These are phyloP conservation scores for Arabidopsis arenosa DNA, from an alignment of 345 rosid genomes.

Conservation along the genomic window DNA sequence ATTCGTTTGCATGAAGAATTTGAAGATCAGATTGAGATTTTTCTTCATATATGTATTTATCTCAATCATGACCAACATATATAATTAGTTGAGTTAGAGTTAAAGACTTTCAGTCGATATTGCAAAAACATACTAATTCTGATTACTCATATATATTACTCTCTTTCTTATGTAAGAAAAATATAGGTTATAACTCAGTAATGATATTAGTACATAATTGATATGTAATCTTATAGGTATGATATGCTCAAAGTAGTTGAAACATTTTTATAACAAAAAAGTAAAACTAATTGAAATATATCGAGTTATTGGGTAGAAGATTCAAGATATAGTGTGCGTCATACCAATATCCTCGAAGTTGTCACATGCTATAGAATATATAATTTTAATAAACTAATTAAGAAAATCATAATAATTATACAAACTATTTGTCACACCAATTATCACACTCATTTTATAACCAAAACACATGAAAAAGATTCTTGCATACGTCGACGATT, in stretches of 20 bases:
- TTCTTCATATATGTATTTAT: not conserved
- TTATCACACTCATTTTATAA: conserved; percentile 22
- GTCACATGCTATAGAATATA: conserved; percentile 30
- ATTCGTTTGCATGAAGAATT: not conserved
- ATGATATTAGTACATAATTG: not conserved
- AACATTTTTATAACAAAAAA: conserved; percentile 11
- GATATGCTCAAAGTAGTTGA: conserved; percentile 26
- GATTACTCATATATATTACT: not conserved
- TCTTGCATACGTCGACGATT: conserved; percentile 31
- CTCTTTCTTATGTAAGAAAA: not conserved
- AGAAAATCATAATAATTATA: conserved; percentile 21
- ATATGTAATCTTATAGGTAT: conserved; percentile 18
- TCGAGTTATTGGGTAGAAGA: conserved; percentile 30
- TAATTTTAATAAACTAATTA: conserved; percentile 10
- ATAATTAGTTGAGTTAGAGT: not conserved
- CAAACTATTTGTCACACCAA: conserved; percentile 31
- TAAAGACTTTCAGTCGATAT: not conserved
- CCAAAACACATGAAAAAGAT: conserved; percentile 15
- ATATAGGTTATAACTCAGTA: not conserved
- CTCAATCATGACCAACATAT: not conserved
- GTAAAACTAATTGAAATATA: conserved; percentile 22
- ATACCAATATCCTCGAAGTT: conserved; percentile 38
- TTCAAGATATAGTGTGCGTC: conserved; percentile 36
- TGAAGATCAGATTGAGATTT: not conserved
- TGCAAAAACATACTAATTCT: not conserved